phyloP scores from a whole-genome alignment of 1,284 basidiomycete genomes.

The Boletus semigastroideus region DNA sequence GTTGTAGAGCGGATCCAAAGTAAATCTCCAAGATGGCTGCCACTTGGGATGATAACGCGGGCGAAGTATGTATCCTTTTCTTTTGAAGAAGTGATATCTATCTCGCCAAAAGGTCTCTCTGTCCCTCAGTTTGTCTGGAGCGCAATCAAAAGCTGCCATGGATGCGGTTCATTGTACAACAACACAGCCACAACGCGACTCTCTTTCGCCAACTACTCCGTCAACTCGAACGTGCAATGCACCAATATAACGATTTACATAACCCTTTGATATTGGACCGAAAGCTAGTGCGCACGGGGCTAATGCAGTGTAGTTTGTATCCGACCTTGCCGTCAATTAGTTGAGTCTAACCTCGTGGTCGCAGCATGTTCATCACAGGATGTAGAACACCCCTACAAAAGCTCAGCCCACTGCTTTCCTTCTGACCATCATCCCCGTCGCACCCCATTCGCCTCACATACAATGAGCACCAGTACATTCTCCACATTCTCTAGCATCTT shows the following conservation, averaged over 20 bases:
- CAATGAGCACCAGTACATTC: not conserved
- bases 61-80: conserved; percentile 1
- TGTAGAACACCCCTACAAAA: not conserved
- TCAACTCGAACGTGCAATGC: too few relatives aligned
- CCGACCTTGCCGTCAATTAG: not conserved
- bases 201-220: too few relatives aligned
- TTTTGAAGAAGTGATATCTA: not conserved
- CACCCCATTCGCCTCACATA: not conserved
- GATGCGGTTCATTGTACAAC: too few relatives aligned
- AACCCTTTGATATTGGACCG: too few relatives aligned
- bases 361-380: not conserved
- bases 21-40: conserved; percentile 8
- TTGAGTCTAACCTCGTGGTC: not conserved
- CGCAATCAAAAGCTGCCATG: too few relatives aligned
- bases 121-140: too few relatives aligned
- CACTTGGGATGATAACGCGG: conserved; percentile 6
- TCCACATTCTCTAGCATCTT: conserved; percentile 4
- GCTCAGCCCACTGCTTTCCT: not conserved
- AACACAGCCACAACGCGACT: too few relatives aligned
- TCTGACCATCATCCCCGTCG: not conserved
- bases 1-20: not conserved
- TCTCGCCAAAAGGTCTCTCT: not conserved
- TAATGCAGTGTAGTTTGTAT: not conserved
- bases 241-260: too few relatives aligned
- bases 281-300: not conserved